These are phyloP conservation scores for Limnomonas spitsbergensis DNA, from an alignment of 139 green algal genomes.

Conservation along the genomic window DNA sequence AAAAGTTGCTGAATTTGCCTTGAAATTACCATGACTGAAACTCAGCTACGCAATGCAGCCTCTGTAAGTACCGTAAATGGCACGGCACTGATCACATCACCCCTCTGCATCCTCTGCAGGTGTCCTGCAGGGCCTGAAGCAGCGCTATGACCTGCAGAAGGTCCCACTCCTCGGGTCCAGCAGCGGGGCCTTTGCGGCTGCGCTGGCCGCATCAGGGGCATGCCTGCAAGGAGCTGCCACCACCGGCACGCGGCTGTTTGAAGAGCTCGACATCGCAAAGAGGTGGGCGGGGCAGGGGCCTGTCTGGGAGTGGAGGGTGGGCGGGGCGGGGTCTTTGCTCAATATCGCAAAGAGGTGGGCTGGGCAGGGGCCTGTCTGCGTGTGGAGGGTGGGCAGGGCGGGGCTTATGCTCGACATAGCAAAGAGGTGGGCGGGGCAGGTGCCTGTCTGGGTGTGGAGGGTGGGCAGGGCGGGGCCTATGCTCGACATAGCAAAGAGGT, in stretches of 20 bases:
- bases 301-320: no score
- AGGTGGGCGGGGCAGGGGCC: no score
- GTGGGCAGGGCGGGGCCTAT: not conserved
- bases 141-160: slow-evolving; percentile 3
- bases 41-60: no score
- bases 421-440: not conserved
- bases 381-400: not conserved
- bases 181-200: not conserved
- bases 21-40: no score
- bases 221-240: slow-evolving; percentile 4
- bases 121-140: slow-evolving; percentile 3
- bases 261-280: slow-evolving; percentile 1
- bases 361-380: no score
- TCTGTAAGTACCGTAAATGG: no score
- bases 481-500: not conserved
- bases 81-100: no score
- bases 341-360: no score
- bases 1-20: no score
- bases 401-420: not conserved
- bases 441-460: not conserved
- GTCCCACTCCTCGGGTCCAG: slow-evolving; percentile 9
- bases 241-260: not conserved
- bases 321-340: no score
- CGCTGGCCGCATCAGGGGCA: slow-evolving; percentile 3
- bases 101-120: not conserved